Evolutionary conservation across 371 early-diverging fungal species (phyloP).

Genomic region (Synchytrium microbalum): DNA sequence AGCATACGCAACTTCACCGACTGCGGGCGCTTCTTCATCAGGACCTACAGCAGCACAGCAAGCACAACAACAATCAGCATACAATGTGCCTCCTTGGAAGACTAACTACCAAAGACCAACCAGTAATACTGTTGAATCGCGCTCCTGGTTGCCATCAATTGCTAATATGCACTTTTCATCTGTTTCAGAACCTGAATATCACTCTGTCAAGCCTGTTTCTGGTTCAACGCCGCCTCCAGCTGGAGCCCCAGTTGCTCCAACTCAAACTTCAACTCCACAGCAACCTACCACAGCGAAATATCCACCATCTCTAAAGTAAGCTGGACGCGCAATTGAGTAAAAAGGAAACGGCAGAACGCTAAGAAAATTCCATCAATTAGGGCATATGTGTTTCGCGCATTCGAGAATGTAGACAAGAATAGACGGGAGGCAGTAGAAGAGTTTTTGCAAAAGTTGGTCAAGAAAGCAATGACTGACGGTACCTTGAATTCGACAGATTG

Average conservation of each 20-base stretch:
- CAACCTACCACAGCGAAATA: background rate
- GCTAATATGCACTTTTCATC: too few species aligned
- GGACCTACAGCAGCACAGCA: too few species aligned
- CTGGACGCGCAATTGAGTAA: background rate
- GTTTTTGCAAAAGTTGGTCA: slow-evolving; percentile 50
- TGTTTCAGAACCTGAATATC: too few species aligned
- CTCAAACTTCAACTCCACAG: background rate
- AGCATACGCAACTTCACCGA: too few species aligned
- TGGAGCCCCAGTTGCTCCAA: slow-evolving; percentile 1
- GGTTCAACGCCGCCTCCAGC: background rate
- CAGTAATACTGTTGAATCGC: too few species aligned
- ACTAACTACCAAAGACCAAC: too few species aligned
- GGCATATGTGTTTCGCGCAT: slow-evolving; percentile 54
- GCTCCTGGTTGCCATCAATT: too few species aligned
- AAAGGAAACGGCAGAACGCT: background rate
- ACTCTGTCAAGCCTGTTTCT: background rate
- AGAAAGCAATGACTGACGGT: slow-evolving; percentile 43
- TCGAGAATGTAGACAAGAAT: slow-evolving; percentile 41
- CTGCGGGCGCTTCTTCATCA: too few species aligned
- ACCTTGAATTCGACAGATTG: slow-evolving; percentile 63
- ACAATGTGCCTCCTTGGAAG: too few species aligned
- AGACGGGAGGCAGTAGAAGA: slow-evolving; percentile 44
- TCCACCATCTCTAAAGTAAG: background rate
- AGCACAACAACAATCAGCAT: too few species aligned
- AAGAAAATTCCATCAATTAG: slow-evolving; percentile 20